These are phyloP conservation scores for Darksidea phi DNA, from an alignment of 495 filamentous ascomycete genomes.

Conservation along the genomic window DNA sequence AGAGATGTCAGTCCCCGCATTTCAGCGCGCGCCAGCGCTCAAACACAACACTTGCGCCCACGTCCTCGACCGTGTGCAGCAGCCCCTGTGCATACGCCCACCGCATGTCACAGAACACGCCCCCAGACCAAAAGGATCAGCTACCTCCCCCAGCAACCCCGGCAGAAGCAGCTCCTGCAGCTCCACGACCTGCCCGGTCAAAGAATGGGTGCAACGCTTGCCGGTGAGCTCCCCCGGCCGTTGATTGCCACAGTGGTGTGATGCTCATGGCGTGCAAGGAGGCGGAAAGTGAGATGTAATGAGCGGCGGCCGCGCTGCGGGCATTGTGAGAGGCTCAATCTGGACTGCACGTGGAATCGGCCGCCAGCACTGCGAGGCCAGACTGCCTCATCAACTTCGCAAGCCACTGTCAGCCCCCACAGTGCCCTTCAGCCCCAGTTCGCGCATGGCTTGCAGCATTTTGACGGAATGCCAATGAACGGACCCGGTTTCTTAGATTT, in stretches of 20 bases:
- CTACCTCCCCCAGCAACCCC: conserved; percentile 1
- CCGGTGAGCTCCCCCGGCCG: neutral
- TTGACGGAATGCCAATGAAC: conserved; percentile 10
- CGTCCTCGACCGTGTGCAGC: too few species aligned
- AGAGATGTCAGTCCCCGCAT: too few species aligned
- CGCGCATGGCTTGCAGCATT: neutral
- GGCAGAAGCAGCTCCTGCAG: neutral
- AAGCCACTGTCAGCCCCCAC: neutral
- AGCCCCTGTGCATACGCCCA: too few species aligned
- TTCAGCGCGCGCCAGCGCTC: too few species aligned
- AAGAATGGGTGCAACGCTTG: conserved; percentile 29
- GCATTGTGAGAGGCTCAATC: conserved; percentile 23
- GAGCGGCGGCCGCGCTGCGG: conserved; percentile 20
- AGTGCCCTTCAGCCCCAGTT: neutral
- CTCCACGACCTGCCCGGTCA: conserved; percentile 14
- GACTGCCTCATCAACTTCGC: conserved; percentile 3
- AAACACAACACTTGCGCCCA: too few species aligned
- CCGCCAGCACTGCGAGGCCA: neutral
- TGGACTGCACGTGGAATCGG: conserved; percentile 25
- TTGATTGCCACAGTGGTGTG: neutral
- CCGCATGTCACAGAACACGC: conserved; percentile 6
- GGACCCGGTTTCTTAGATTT: conserved; percentile 22
- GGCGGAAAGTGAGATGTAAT: conserved; percentile 21
- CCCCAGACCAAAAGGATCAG: neutral
- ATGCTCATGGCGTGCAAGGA: neutral